Conservation (phyloP, 371 early-diverging fungal genomes). For the Apophysomyces variabilis region DNA sequence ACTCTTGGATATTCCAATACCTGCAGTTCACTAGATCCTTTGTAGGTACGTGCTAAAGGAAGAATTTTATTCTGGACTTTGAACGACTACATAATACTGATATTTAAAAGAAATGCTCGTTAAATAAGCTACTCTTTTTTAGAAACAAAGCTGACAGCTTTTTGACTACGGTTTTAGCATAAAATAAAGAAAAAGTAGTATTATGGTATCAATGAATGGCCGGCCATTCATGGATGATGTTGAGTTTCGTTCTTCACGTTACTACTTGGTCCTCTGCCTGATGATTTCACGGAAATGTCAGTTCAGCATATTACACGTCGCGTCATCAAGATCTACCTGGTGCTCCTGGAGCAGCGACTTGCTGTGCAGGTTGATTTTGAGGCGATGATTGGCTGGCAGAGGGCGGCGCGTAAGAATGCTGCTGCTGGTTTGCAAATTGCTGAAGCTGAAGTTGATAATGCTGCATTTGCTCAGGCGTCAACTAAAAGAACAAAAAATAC, state of each 20-base stretch:
- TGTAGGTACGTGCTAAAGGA: too few species aligned
- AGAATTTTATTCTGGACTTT: too few species aligned
- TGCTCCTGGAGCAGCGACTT: slow-evolving; percentile 5
- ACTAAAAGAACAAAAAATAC: slow-evolving; percentile 16
- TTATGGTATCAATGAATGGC: slow-evolving; percentile 4
- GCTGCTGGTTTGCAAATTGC: slow-evolving; percentile 39
- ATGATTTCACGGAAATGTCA: not conserved
- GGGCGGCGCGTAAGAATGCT: not conserved
- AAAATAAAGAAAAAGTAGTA: too few species aligned
- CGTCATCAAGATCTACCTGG: not conserved
- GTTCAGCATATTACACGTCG: not conserved
- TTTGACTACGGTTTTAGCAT: too few species aligned
- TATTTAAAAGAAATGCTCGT: too few species aligned
- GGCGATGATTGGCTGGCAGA: not conserved
- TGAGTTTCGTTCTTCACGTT: slow-evolving; percentile 6
- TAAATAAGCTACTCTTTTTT: too few species aligned
- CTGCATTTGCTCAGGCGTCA: slow-evolving; percentile 49
- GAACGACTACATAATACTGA: too few species aligned
- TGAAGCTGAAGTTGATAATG: slow-evolving; percentile 43
- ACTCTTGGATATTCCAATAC: too few species aligned
- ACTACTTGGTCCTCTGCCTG: not conserved
- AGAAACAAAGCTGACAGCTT: too few species aligned
- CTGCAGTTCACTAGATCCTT: too few species aligned
- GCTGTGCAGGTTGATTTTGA: not conserved
- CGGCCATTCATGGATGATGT: slow-evolving; percentile 10